A percentile compares a stretch with the other conserved stretches of the same genome.
These are phyloP conservation scores for Neonectria neomacrospora DNA, from an alignment of 2,329 filamentous ascomycete species.

Conservation along the genomic window DNA sequence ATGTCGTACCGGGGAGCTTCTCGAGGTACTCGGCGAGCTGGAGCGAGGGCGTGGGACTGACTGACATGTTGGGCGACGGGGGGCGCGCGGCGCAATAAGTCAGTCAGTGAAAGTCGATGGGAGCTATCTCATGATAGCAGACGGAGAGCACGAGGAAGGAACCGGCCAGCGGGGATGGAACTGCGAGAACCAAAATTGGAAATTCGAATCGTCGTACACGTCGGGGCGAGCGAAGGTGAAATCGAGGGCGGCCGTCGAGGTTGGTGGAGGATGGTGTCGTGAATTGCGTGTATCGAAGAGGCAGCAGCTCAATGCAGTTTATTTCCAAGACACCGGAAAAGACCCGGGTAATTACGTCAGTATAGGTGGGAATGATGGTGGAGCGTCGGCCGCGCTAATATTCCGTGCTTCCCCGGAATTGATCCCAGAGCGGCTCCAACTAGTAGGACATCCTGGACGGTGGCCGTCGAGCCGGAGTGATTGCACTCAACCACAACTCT, in stretches of 20 bases:
- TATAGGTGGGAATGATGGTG: conserved; percentile 7
- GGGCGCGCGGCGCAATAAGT: conserved; percentile 40
- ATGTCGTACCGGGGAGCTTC: conserved; percentile 87
- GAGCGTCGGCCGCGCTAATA: conserved; percentile 17
- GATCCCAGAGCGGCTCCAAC: conserved; percentile 3
- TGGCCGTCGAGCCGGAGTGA: not conserved
- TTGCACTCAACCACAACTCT: not conserved
- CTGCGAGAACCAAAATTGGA: not conserved
- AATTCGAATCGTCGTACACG: not conserved
- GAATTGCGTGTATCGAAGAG: conserved; percentile 5
- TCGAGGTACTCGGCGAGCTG: conserved; percentile 91
- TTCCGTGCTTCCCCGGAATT: conserved; percentile 25
- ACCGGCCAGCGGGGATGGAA: conserved; percentile 12
- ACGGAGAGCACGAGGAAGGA: not conserved
- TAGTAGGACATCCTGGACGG: not conserved
- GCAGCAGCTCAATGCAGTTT: conserved; percentile 11
- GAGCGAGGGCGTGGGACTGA: conserved; percentile 60
- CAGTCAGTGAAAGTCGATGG: conserved; percentile 30
- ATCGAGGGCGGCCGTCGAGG: not conserved
- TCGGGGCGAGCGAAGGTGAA: not conserved
- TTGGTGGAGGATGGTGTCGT: not conserved
- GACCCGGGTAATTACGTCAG: conserved; percentile 31
- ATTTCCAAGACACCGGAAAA: conserved; percentile 11
- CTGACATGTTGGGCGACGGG: conserved; percentile 57
- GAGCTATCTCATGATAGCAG: conserved; percentile 42